Base-by-base conservation (phyloP, 1,139 yeast genomes). In the Protomyces gravidus region DNA sequence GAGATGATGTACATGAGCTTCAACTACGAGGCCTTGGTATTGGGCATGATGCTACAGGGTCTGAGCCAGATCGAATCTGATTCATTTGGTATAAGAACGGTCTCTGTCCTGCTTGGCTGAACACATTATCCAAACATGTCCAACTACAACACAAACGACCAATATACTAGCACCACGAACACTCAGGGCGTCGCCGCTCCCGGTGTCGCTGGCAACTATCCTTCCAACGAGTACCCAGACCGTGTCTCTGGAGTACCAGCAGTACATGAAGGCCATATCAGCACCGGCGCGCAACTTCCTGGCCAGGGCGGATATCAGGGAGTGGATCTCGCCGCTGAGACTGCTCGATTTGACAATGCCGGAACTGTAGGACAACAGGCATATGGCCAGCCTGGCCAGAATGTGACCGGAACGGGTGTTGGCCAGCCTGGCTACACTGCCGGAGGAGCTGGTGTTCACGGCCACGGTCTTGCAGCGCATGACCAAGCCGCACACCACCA, bases 261-360 rank as follows among this genome's bases (percentile, higher is more conserved):
- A 5, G 47, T 53, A 21, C 58, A 53, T 39, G 9, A 13, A 3
- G 58, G 58, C 15, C 58, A 53, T 42, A 46, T 46, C 28, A 46
- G 51, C 1, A 28, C 58, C 6, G 58, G 58, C 15, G 45, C 58
- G 11, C 58, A 53, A 51, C 21, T 52, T 15, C 50, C 30, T 17
- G 50, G 39, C 23, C 32, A 42, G 17, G 51, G 46, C 19, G 51
- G 40, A 5, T 50, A 53, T 36, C 46, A 46, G n/a, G 51, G 51
- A 23, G 58, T 53, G 11, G 51, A 53, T 39, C 23, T 53, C 27
- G 58, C 58, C 15, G 51, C 51, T 15, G 58, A 53, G 46, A 53
- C 58, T 11, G 58, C 58, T 50, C 47, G 48, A 33, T 53, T 53
- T 21, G 58, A 53, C 58, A 53, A 53, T 15, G 58, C 58, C 58